Evolutionary conservation across 2,329 filamentous ascomycete species (phyloP).

Genomic region (Rosellinia necatrix): DNA sequence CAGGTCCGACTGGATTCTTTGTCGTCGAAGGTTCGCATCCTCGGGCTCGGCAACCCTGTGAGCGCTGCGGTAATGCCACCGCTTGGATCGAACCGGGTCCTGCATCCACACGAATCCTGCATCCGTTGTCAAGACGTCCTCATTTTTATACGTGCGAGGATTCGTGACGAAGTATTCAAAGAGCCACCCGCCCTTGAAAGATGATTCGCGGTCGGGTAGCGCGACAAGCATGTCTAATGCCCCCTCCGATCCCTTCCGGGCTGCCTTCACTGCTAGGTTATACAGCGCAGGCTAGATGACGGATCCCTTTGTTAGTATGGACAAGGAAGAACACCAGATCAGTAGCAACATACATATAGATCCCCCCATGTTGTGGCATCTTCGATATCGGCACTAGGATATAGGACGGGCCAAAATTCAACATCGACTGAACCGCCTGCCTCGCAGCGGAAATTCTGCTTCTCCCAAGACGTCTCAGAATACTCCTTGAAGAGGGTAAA

Average conservation of each 20-base stretch:
- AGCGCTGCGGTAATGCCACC: slow-evolving; percentile 7
- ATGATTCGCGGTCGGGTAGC: slow-evolving; percentile 2
- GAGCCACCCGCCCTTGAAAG: slow-evolving; percentile 17
- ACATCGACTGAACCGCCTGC: neutral
- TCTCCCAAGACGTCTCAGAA: neutral
- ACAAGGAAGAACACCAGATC: neutral
- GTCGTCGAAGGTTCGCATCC: neutral
- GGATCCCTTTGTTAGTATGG: neutral
- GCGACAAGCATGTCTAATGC: slow-evolving; percentile 15
- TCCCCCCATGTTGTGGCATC: slow-evolving; percentile 5
- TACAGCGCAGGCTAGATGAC: slow-evolving; percentile 11
- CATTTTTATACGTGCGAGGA: neutral
- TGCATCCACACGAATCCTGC: neutral
- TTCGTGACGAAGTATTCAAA: slow-evolving; percentile 9
- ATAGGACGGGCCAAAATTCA: neutral
- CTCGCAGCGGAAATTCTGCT: slow-evolving; percentile 10
- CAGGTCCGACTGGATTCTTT: neutral
- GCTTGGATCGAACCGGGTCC: slow-evolving; percentile 3
- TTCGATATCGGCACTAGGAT: neutral
- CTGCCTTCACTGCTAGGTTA: slow-evolving; percentile 2
- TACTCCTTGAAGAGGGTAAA: slow-evolving; percentile 9
- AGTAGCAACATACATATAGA: slow-evolving; percentile 1
- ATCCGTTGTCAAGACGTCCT: neutral
- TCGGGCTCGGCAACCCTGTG: neutral
- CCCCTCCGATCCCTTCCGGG: neutral